phyloP scores from a whole-genome alignment of 1,139 yeast species.

The Saccharomycopsis phalli region DNA sequence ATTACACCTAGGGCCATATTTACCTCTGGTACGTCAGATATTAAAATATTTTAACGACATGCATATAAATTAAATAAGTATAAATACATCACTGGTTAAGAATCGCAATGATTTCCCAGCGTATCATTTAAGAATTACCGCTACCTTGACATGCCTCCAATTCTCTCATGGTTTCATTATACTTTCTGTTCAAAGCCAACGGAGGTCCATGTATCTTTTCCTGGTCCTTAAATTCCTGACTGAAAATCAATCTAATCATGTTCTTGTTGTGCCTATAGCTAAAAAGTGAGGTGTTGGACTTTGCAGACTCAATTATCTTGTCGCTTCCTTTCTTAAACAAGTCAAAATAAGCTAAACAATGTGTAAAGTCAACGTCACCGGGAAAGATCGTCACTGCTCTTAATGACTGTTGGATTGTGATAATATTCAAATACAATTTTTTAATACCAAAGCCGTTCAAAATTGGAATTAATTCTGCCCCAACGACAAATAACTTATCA shows the following conservation, averaged over 20 bases:
- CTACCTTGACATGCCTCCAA: conserved; percentile 1
- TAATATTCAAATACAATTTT: conserved; percentile 57
- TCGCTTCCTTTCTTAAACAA: conserved; percentile 30
- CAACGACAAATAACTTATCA: conserved; percentile 48
- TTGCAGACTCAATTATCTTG: conserved; percentile 26
- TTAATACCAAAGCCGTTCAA: conserved; percentile 62
- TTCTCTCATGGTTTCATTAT: conserved; percentile 8
- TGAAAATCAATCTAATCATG: conserved; percentile 38
- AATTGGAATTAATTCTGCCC: conserved; percentile 46
- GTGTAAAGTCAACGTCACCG: conserved; percentile 48
- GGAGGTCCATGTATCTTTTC: conserved; percentile 9
- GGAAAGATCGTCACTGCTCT: conserved; percentile 53
- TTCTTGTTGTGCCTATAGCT: conserved; percentile 32
- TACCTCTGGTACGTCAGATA: too few relatives aligned
- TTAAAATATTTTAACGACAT: too few relatives aligned
- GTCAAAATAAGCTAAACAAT: conserved; percentile 51
- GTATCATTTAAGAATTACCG: neutral
- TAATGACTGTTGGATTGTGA: conserved; percentile 68
- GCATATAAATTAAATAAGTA: too few relatives aligned
- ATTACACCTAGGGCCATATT: too few relatives aligned
- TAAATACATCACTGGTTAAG: neutral
- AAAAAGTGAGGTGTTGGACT: conserved; percentile 22
- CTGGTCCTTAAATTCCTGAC: conserved; percentile 31
- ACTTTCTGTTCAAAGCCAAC: conserved; percentile 8
- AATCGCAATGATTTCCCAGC: neutral